Base-by-base conservation (phyloP, 805 yeast genomes). In the Candida tallmaniae region DNA sequence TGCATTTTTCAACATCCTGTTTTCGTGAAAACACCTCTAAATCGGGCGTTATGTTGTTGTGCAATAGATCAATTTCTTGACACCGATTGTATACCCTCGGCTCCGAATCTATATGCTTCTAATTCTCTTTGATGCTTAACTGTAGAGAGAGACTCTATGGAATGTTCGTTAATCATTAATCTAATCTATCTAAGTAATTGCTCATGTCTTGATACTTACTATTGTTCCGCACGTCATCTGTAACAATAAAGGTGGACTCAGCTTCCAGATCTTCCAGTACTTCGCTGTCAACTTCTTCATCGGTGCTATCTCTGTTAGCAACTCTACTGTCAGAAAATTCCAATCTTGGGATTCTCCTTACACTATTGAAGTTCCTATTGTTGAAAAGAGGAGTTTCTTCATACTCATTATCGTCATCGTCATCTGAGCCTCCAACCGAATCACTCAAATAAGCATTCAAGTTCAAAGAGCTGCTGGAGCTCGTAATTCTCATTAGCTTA, bases 401-500 rank as follows among this genome's bases (percentile, higher is more conserved):
- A 21, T 14, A 7, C 13, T 10, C 14, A 9, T 6, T 6, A 10
- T 32, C 35, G 22, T 18, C 17, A 17, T 23, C 37, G 22, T 12
- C 23, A 8, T 21, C 36, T 5, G 26, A 29, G 5, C 10, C 26
- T 19, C 12, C 19, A 10, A 27, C 25, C 10, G 32, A 22, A 35
- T 62, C 70, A 11, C 68, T 63, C 34, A 66, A 52, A 39, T 62
- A 66, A 7, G 68, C 72, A 37, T 65, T 60, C 30, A 66, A 52
- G 40, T 66, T 66, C 22, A 66, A 49, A 19, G 67, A 60, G 16
- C 68, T 60, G 36, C 60, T 59, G 20, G 68, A 60, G 38, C 68
- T 61, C 24, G 69, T 52, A 23, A 66, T 60, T 23, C 61, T 51
- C 33, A 53, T 43, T 8, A 65, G 47, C 5, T 55, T 52, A 23